Base-by-base conservation (phyloP, 169 alveolate species). In the Plasmodium chabaudi region DNA sequence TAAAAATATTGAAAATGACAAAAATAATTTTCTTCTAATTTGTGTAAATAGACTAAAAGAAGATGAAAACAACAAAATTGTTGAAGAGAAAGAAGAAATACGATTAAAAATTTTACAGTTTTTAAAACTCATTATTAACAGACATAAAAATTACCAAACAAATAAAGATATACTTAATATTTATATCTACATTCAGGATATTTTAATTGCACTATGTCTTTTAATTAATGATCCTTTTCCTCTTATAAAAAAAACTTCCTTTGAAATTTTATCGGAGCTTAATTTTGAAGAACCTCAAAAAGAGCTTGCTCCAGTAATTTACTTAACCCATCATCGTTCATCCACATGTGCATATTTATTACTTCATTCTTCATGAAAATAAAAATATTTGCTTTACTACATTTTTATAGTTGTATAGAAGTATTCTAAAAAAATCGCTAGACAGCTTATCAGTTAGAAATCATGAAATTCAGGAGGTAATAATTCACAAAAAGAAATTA, bases 71-170 rank as follows among this genome's bases (percentile, higher is more conserved):
- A 23, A 75, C 23, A 75, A 39, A 75, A 57, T 75, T 49, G 39
- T 75, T 13, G 88, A 75, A 75, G 88, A 75, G n/a, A 75, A 75
- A 75, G 88, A 75, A 63, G 88, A 75, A 63, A 67, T 75, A 67
- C 46, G 88, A 51, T 42, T 75, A 61, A 75, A 75, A 75, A 75
- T 75, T 25, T 44, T 75, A 53, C 75, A 75, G 47, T 75, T 75
- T 75, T 63, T 75, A 27, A 27, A 57, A 42, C 63, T n/a, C 25
- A 75, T 75, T 63, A 56, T 75, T 9, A 51, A 51, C 17, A 75
- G 88, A 57, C 15, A 61, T 75, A 75, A 47, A 15, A 17, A 68
- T 67, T 19, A 55, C 2, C 21, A 42, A 49, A 7, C 68, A 27
- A 17, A 47, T 56, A 23, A 42, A 75, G 53, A 46, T 5, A 39